Base-by-base conservation (phyloP, 306 rosid species). In the Lathyrus sativus region DNA sequence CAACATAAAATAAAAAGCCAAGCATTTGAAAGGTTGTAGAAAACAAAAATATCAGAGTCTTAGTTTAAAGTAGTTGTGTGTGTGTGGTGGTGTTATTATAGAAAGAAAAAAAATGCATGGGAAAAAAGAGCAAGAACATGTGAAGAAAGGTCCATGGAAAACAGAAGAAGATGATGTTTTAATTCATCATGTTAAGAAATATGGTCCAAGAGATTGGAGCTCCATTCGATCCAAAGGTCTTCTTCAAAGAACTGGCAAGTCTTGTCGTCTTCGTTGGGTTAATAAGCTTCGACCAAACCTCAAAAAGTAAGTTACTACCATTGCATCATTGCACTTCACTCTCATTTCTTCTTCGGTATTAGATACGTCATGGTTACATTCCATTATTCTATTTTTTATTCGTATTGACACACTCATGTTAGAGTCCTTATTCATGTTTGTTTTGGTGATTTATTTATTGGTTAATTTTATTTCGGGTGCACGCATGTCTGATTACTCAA, bases 151-250 rank as follows among this genome's bases (percentile, higher is more conserved):
- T 53, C 93, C 93, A 49, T 89, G 96, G 95, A 85, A 87, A 57
- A 76, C 80, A 14, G 97, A 88, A 60, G 97, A 88, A 80, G 97
- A 92, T 54, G 83, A 89, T 24, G 90, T 92, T 11, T 78, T 92
- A 13, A 22, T 84, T 2, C 78, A 70, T 65, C 96, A 92, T 63
- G 98, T 92, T 4, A 84, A 78, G 38, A 83, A 79, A 66, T 84
- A 81, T 74, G 98, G 98, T 8, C 92, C 96, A 0, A 70, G 91
- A 81, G 96, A 92, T 66, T 92, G 98, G 96, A 92, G 98, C 96
- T 89, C 96, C 95, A 89, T 92, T 92, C 96, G 95, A 89, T 92
- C 98, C 95, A 92, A 89, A 66, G 95, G 96, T 39, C 96, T 92
- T 72, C 85, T 92, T 50, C 92, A 80, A 44, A 60, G 98, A 3